Base-by-base conservation (phyloP, 164 flowering plant species). In the Brasenia schreberi region DNA sequence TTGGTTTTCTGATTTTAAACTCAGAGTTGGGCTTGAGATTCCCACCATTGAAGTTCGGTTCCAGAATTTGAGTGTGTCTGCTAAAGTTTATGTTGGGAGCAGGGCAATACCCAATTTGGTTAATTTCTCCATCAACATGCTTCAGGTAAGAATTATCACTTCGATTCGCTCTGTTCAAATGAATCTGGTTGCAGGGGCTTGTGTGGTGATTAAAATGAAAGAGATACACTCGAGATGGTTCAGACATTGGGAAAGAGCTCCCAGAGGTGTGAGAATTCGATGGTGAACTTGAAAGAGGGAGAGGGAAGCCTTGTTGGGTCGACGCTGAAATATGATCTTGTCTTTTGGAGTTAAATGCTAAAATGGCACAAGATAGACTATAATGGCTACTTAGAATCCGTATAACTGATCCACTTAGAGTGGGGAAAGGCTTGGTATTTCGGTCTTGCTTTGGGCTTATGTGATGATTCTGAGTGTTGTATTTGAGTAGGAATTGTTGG, bases 31-130 rank as follows among this genome's bases (percentile, higher is more conserved):
- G 33, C 87, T 94, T 9, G 64, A 68, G 27, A 86, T 86, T 60
- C 97, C 97, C 6, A 83, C 91, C 6, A 84, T 93, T 0, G 96
- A 93, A 78, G 96, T 90, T 5, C 75, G 96, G 72, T 93, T 81
- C 67, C 81, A 90, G 78, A 74, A 87, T 70, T 77, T 93, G 64
- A 84, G 76, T 0, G 66, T 93, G 0, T 93, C 85, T 73, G 98
- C 94, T 1, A 81, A 89, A 64, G 87, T 87, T 67, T 70, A 79
- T 19, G 65, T 87, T 0, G 98, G 96, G 2, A 73, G 56, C 19
- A 83, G 98, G 72, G 95, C 91, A 58, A 86, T 87, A 45, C 98
- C 97, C 0, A 83, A 91, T 2, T 82, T 90, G 7, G 76, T 84
- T 10, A 90, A 93, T 67, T 71, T 71, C 59, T 44, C 52, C 33